Conservation (phyloP, 148 eudicot genomes). For the Dysphania ambrosioides region DNA sequence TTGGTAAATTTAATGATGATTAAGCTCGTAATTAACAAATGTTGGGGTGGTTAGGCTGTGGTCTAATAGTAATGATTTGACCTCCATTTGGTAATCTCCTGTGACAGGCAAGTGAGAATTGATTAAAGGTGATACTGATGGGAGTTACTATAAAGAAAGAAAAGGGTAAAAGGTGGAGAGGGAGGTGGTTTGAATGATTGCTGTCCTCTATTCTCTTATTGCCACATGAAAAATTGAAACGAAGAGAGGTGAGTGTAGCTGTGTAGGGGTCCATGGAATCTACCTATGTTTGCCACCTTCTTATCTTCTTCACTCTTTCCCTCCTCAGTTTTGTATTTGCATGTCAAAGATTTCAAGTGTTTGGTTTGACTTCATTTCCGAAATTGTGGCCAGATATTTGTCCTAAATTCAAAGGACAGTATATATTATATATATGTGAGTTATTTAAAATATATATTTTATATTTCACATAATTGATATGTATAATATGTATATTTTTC, state of each 20-base stretch:
- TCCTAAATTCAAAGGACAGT: too few species aligned
- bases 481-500: too few species aligned
- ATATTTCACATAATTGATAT: too few species aligned
- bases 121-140: slow-evolving; percentile 26
- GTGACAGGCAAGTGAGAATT: background rate
- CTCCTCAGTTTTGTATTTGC: background rate
- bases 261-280: slow-evolving; percentile 29
- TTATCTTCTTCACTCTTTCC: background rate
- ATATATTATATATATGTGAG: too few species aligned
- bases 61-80: background rate
- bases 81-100: background rate
- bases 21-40: background rate
- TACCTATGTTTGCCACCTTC: slow-evolving; percentile 9
- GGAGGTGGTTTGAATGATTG: slow-evolving; percentile 32
- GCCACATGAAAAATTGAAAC: background rate
- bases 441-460: too few species aligned
- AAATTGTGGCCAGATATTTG: too few species aligned
- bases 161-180: background rate
- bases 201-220: slow-evolving; percentile 15
- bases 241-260: slow-evolving; percentile 8
- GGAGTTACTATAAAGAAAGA: slow-evolving; percentile 2
- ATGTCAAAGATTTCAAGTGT: background rate
- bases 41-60: background rate
- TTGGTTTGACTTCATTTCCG: background rate
- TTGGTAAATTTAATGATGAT: background rate